phyloP scores from a whole-genome alignment of 176 grass and related monocot species.

The Tillandsia fasciculata region DNA sequence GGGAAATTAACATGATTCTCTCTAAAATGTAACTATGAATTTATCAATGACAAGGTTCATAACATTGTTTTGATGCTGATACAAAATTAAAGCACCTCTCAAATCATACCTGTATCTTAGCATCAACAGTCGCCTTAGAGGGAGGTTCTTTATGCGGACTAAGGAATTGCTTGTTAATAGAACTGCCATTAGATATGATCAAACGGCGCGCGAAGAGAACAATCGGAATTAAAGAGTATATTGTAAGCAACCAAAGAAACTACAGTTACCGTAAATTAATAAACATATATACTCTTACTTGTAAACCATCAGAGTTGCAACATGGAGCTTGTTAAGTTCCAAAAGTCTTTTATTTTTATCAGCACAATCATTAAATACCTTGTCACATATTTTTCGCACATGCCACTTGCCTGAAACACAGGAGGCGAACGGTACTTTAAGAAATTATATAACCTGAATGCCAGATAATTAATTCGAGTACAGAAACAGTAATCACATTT shows the following conservation, averaged over 20 bases:
- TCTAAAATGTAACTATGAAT: no score
- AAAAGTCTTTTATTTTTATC: constrained; percentile 11
- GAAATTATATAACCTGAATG: not conserved
- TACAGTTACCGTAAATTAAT: not conserved
- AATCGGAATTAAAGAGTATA: not conserved
- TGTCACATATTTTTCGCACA: constrained; percentile 36
- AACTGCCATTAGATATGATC: constrained; percentile 22
- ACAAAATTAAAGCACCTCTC: not conserved
- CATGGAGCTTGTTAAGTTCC: constrained; percentile 31
- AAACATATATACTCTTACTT: constrained; percentile 28
- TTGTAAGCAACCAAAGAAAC: not conserved
- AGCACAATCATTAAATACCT: constrained; percentile 36
- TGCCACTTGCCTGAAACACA: constrained; percentile 43
- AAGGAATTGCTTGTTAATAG: constrained; percentile 48
- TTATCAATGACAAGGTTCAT: no score
- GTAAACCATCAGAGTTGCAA: constrained; percentile 65
- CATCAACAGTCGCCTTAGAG: not conserved
- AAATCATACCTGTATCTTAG: constrained; percentile 21
- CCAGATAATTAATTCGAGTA: not conserved
- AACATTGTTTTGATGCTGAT: no score
- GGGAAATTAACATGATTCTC: no score
- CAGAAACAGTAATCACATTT: constrained; percentile 1
- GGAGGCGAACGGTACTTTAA: not conserved
- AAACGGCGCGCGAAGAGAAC: not conserved
- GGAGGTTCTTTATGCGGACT: constrained; percentile 79